Conservation (phyloP, 495 filamentous ascomycete genomes). For the Tuber microsphaerosporum region DNA sequence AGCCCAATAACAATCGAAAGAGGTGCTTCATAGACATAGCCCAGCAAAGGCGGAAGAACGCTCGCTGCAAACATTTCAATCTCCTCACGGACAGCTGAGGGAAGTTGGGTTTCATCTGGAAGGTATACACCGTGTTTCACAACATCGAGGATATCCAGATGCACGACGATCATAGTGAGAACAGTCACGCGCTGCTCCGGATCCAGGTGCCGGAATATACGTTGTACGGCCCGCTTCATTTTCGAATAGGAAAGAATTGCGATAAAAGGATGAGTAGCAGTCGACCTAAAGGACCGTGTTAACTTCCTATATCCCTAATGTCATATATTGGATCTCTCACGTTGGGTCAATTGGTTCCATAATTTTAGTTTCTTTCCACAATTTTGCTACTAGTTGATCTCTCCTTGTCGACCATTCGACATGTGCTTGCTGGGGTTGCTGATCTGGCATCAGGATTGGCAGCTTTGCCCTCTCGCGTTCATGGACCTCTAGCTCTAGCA, state of each 20-base stretch:
- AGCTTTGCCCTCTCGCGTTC: slow-evolving; percentile 60
- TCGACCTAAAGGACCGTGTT: slow-evolving; percentile 40
- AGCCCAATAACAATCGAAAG: slow-evolving; percentile 85
- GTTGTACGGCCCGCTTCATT: slow-evolving; percentile 89
- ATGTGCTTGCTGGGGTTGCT: slow-evolving; percentile 51
- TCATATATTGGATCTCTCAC: slow-evolving; percentile 44
- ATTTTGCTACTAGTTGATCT: slow-evolving; percentile 63
- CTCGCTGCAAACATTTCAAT: slow-evolving; percentile 80
- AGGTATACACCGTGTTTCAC: slow-evolving; percentile 65
- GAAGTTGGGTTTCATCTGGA: slow-evolving; percentile 61
- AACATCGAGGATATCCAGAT: slow-evolving; percentile 85
- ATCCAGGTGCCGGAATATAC: slow-evolving; percentile 87
- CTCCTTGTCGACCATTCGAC: slow-evolving; percentile 65
- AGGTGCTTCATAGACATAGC: slow-evolving; percentile 81
- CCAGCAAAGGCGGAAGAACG: slow-evolving; percentile 83
- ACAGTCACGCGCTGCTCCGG: slow-evolving; percentile 88
- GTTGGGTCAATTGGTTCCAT: slow-evolving; percentile 71
- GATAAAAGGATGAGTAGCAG: slow-evolving; percentile 85
- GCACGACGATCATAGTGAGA: slow-evolving; percentile 89
- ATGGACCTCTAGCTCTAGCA: slow-evolving; percentile 92
- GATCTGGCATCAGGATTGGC: slow-evolving; percentile 48
- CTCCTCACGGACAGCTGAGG: slow-evolving; percentile 70
- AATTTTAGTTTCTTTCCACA: slow-evolving; percentile 81
- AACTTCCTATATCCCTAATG: slow-evolving; percentile 13
- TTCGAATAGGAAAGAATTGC: slow-evolving; percentile 89